phyloP scores from a whole-genome alignment of 805 yeast species.

The Candida sanyiensis region DNA sequence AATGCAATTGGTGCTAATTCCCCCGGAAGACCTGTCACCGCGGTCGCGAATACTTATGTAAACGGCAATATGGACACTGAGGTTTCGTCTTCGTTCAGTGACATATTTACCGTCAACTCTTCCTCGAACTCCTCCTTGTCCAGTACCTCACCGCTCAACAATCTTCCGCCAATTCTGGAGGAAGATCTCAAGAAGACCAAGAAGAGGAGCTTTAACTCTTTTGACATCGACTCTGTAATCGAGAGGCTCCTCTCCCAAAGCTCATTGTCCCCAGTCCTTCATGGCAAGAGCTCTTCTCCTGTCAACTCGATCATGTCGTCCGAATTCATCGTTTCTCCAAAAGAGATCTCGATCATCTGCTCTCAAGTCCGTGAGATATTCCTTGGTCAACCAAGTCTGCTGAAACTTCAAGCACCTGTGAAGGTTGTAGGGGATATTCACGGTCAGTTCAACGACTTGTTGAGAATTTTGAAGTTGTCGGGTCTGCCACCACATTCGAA shows the following conservation, averaged over 20 bases:
- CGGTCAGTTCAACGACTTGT: conserved; percentile 90
- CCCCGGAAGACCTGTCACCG: conserved; percentile 6
- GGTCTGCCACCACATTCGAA: conserved; percentile 96
- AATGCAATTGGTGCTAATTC: not conserved
- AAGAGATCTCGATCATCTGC: conserved; percentile 80
- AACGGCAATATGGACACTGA: conserved; percentile 15
- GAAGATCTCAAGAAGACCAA: conserved; percentile 11
- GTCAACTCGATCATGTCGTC: conserved; percentile 4
- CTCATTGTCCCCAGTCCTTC: conserved; percentile 13
- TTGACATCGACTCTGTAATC: conserved; percentile 59
- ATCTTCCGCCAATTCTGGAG: conserved; percentile 23
- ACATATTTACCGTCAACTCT: conserved; percentile 22
- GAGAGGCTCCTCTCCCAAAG: conserved; percentile 43
- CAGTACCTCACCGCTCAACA: conserved; percentile 19
- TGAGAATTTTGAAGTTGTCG: conserved; percentile 88
- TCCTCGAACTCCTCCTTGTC: conserved; percentile 22
- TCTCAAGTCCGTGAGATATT: conserved; percentile 83
- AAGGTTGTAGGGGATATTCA: conserved; percentile 91
- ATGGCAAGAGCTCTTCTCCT: conserved; percentile 16
- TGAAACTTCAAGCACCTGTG: conserved; percentile 76
- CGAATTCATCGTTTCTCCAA: conserved; percentile 22
- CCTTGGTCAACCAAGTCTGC: conserved; percentile 79
- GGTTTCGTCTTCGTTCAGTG: conserved; percentile 25
- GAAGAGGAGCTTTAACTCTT: conserved; percentile 13
- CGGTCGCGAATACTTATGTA: conserved; percentile 3